Evolutionary conservation across 192 early-diverging fungal species (phyloP).

Genomic region (Backusella macrospora): DNA sequence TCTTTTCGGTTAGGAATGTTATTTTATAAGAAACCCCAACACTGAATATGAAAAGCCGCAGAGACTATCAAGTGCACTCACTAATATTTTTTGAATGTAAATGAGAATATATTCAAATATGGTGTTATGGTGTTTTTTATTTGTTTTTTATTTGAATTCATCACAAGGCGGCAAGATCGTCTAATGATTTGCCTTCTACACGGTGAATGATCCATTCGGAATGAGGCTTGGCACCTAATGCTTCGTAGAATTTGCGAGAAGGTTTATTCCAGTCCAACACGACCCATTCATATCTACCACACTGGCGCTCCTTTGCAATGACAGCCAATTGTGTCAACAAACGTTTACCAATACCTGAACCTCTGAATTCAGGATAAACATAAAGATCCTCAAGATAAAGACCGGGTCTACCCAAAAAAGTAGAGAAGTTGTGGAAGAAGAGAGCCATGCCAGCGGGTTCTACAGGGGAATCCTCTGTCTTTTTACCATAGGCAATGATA

Average conservation of each 20-base stretch:
- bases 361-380: constrained; percentile 65
- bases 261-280: constrained; percentile 88
- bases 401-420: constrained; percentile 72
- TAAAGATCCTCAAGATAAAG: constrained; percentile 89
- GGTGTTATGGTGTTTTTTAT: background rate
- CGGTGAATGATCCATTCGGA: constrained; percentile 80
- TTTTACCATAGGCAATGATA: constrained; percentile 59
- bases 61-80: too few relatives aligned
- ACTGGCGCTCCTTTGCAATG: constrained; percentile 63
- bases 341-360: constrained; percentile 66
- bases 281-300: constrained; percentile 82
- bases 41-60: too few relatives aligned
- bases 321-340: constrained; percentile 72
- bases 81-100: too few relatives aligned
- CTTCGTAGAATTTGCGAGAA: constrained; percentile 75
- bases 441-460: constrained; percentile 78
- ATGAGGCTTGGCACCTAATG: constrained; percentile 67
- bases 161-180: constrained; percentile 52
- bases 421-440: constrained; percentile 86
- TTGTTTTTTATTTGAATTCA: background rate
- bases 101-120: too few relatives aligned
- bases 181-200: constrained; percentile 61
- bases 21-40: too few relatives aligned
- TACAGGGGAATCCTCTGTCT: constrained; percentile 26
- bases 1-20: too few relatives aligned